A percentile compares a stretch with the other conserved stretches of the same genome.
Conservation (phyloP, 2,329 filamentous ascomycete genomes). For the Beauveria sp. region DNA sequence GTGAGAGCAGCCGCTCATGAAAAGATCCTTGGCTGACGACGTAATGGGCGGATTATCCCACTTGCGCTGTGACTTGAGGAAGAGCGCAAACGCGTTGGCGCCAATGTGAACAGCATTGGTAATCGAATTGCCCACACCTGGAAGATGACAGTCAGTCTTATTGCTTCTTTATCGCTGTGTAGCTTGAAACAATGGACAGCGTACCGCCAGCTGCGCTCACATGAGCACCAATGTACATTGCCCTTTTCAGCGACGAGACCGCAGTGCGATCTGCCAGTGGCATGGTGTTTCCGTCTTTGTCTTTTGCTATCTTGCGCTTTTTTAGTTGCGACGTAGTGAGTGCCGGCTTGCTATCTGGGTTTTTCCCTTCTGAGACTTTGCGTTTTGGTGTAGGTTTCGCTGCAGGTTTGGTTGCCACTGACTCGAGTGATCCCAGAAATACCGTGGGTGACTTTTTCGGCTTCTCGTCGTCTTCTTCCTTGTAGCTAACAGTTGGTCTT, state of each 20-base stretch:
- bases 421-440: constrained; percentile 17
- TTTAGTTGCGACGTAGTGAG: constrained; percentile 25
- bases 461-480: constrained; percentile 19
- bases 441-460: constrained; percentile 12
- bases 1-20: constrained; percentile 58
- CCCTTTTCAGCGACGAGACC: constrained; percentile 52
- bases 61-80: constrained; percentile 93
- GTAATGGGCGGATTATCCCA: constrained; percentile 79
- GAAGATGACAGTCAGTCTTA: neutral
- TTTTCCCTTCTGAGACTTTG: constrained; percentile 17
- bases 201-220: constrained; percentile 81
- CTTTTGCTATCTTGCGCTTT: constrained; percentile 35
- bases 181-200: constrained; percentile 15
- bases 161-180: neutral
- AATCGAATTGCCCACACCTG: constrained; percentile 84
- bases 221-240: constrained; percentile 85
- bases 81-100: constrained; percentile 88
- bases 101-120: constrained; percentile 72
- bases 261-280: constrained; percentile 63
- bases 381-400: constrained; percentile 20
- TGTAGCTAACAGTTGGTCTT: constrained; percentile 25
- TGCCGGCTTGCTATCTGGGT: constrained; percentile 14
- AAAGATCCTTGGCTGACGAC: constrained; percentile 58
- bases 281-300: constrained; percentile 38
- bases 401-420: constrained; percentile 10